Base-by-base conservation (phyloP, 2,329 filamentous ascomycete species). In the Aspergillus novoparasiticus region DNA sequence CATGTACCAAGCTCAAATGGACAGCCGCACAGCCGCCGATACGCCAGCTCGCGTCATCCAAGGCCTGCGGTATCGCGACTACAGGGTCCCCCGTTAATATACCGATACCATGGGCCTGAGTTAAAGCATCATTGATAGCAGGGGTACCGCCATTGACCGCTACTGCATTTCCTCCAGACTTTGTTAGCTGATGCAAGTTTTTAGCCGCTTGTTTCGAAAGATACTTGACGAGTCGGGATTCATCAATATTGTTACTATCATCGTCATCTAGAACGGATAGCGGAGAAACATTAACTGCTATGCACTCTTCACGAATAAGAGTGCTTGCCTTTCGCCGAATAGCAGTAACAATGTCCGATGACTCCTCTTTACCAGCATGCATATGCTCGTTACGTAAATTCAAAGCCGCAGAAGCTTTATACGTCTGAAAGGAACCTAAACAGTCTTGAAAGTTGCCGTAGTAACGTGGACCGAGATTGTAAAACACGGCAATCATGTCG, bases 371-470 rank as follows among this genome's bases (percentile, higher is more conserved):
- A 14, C 93, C 94, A 1, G 92, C 90, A 76, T 96, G 92, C 43
- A 96, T 84, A 58, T 93, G 87, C 73, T 99, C 95, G 71, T 98
- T 98, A 53, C 94, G 90, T 59, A 97, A 85, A 63, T 96, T 95
- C 45, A 99, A 82, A 59, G 92, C 89, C 9, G 95, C 94, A 1
- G 95, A 98, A 8, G 95, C 94, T 71, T 91, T 89, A 74, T 99
- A 99, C 0, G 96, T 99, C 74, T 98, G 93, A 72, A 99, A 96
- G 1, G 93, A 94, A 6, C 96, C 95, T 16, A 99, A 85, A 69
- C 93, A 95, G 73, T 99, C 95, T 78, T 99, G 95, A 70, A 96
- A 97, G 74, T 99, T 99, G 19, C 95, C 95, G 73, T 93, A 90
- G 71, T 99, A 99, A 55, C 93, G 88, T 28, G 93, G 91, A 0